Base-by-base conservation (phyloP, 2,329 filamentous ascomycete genomes). In the Ophiocordyceps camponoti-rufipedis region DNA sequence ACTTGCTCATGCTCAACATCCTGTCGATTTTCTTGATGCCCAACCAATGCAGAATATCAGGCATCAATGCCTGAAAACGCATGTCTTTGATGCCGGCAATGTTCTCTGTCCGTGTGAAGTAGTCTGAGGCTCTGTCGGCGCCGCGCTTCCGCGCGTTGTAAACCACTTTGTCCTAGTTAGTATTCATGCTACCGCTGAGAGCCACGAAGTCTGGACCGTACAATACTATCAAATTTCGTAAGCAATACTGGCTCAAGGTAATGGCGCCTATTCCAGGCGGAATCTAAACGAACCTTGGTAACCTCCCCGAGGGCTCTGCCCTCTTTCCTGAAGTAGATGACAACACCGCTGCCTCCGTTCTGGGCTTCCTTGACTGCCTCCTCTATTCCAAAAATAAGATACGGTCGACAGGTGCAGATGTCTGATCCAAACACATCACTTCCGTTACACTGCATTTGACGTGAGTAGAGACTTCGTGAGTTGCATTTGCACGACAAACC, bases 1-100 rank as follows among this genome's bases (percentile, higher is more conserved):
- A 84, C 80, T 96, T 94, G 65, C 85, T 94, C 91, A 96, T 96
- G 67, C 85, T 94, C 55, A 95, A 69, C 91, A 96, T 98, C 49
- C 88, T 75, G 62, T 98, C 91, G 58, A 98, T 96, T 72, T 96
- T 96, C 60, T 84, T 91, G 59, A 98, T 95, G 50, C 91, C 91
- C 29, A 98, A 75, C 91, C 91, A 96, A 65, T 96, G 91, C 45
- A 96, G 72, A 52, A 96, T 94, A 61, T 94, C 87, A 32, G 91
- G 89, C 91, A 96, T 96, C 46, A 98, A 71, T 28, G 89, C 89
- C 68, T 96, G 91, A 72, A 96, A 96, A 38, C 91, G 80, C 89
- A 96, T 96, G 54, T 79, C 82, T 62, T 94, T 94, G 52, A 96
- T 89, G 49, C 91, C 91, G 9, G 91, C 91, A 59, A 98, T 93